Evolutionary conservation across 1,139 yeast species (phyloP).

Genomic region (Kodamaea alishanica): DNA sequence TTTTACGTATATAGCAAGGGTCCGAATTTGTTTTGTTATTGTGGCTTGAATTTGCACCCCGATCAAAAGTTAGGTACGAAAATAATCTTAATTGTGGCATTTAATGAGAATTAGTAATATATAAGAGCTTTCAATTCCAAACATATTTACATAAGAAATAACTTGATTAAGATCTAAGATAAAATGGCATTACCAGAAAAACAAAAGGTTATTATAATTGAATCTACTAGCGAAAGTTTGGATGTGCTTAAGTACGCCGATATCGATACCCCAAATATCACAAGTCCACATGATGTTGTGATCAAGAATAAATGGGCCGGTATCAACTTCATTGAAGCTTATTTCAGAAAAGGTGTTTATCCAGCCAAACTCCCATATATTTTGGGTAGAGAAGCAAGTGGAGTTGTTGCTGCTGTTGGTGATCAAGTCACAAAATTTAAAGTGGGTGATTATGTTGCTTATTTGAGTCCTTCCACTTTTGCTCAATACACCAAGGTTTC

Average conservation of each 20-base stretch:
- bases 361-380: conserved; percentile 56
- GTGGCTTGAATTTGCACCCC: too few relatives aligned
- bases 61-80: too few relatives aligned
- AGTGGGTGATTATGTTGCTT: conserved; percentile 74
- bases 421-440: conserved; percentile 48
- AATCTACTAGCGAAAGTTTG: conserved; percentile 46
- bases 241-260: conserved; percentile 46
- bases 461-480: conserved; percentile 49
- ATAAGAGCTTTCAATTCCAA: too few relatives aligned
- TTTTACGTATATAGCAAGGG: too few relatives aligned
- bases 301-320: conserved; percentile 75
- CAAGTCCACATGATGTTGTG: conserved; percentile 51
- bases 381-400: conserved; percentile 85
- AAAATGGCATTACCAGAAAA: conserved; percentile 45
- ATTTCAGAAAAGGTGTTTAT: conserved; percentile 76
- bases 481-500: conserved; percentile 65
- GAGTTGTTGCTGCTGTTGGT: conserved; percentile 69
- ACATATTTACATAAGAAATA: too few relatives aligned
- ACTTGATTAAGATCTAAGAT: too few relatives aligned
- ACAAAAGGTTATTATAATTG: conserved; percentile 57
- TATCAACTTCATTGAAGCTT: conserved; percentile 76
- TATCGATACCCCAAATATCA: conserved; percentile 55
- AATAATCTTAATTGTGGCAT: too few relatives aligned
- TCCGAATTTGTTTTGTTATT: too few relatives aligned
- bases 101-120: too few relatives aligned